Conservation (phyloP, 2,329 filamentous ascomycete species). For the Thielaviopsis populi region DNA sequence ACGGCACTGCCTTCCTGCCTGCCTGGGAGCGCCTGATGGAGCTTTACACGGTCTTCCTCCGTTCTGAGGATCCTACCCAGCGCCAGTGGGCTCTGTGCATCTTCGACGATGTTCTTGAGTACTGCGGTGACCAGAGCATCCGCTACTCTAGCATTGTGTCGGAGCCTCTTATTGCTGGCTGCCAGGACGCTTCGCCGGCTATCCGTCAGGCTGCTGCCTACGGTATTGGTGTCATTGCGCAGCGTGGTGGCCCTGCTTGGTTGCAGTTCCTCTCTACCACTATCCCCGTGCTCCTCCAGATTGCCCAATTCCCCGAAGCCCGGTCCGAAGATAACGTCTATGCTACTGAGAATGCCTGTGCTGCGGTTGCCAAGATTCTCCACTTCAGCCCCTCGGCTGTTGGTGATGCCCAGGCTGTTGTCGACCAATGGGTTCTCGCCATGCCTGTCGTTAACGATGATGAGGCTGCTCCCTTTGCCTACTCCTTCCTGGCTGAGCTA, state of each 20-base stretch:
- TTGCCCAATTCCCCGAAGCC: conserved; percentile 64
- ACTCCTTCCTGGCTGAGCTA: conserved; percentile 76
- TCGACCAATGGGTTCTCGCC: conserved; percentile 77
- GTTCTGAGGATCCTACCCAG: conserved; percentile 70
- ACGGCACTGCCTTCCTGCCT: conserved; percentile 68
- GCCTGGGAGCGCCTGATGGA: conserved; percentile 74
- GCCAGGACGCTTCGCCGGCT: conserved; percentile 71
- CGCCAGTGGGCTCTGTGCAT: conserved; percentile 99
- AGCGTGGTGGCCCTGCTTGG: conserved; percentile 79
- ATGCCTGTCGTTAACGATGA: conserved; percentile 89
- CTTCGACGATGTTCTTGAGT: conserved; percentile 94
- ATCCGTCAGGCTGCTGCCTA: conserved; percentile 95
- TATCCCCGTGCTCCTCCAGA: conserved; percentile 70
- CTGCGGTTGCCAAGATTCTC: conserved; percentile 90
- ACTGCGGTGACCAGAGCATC: conserved; percentile 80
- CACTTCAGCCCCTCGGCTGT: conserved; percentile 75
- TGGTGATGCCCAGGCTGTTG: conserved; percentile 57
- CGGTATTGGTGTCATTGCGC: conserved; percentile 86
- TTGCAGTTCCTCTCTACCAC: conserved; percentile 71
- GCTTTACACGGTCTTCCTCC: conserved; percentile 76
- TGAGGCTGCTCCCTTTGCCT: conserved; percentile 91
- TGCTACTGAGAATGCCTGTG: conserved; percentile 93
- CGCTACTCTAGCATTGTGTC: conserved; percentile 77
- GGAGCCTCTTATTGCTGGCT: conserved; percentile 71
- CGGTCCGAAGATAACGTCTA: conserved; percentile 88